A percentile compares a stretch with the other conserved stretches of the same genome.
phyloP scores from a whole-genome alignment of 1,139 yeast genomes.

The Diutina ranongensis region DNA sequence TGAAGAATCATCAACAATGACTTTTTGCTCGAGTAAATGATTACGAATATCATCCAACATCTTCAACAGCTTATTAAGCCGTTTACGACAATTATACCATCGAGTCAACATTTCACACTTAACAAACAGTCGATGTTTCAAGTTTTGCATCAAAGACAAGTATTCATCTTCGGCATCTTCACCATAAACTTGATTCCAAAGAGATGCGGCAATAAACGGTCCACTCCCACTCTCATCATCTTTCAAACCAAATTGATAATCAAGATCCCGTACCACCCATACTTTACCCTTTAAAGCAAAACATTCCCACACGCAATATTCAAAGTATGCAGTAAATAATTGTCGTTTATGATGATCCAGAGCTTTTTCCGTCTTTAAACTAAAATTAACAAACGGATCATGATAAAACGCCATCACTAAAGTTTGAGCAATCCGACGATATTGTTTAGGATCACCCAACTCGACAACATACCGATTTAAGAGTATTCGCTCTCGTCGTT shows the following conservation, averaged over 20 bases:
- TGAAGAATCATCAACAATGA: conserved; percentile 13
- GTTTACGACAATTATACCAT: not conserved
- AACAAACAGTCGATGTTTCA: not conserved
- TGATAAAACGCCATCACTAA: conserved; percentile 25
- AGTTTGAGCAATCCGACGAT: conserved; percentile 29
- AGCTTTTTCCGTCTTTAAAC: conserved; percentile 21
- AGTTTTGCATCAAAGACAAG: not conserved
- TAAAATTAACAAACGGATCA: conserved; percentile 31
- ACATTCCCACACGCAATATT: conserved; percentile 25
- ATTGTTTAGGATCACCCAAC: conserved; percentile 17
- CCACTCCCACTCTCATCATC: not conserved
- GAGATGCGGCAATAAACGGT: not conserved
- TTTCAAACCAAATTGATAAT: not conserved
- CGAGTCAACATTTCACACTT: not conserved
- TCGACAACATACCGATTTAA: not conserved
- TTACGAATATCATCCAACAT: conserved; percentile 8
- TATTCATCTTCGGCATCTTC: not conserved
- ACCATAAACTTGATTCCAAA: conserved; percentile 1
- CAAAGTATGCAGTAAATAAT: conserved; percentile 27
- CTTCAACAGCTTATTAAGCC: not conserved
- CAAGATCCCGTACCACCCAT: conserved; percentile 20
- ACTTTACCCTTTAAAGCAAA: conserved; percentile 23
- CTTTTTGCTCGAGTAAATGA: conserved; percentile 11
- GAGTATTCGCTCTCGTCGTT: not conserved
- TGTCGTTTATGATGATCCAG: conserved; percentile 16